Percentiles rank a stretch among this genome's conserved stretches.
Evolutionary conservation across 2,329 filamentous ascomycete species (phyloP).

Genomic region (Metarhizium sp.): DNA sequence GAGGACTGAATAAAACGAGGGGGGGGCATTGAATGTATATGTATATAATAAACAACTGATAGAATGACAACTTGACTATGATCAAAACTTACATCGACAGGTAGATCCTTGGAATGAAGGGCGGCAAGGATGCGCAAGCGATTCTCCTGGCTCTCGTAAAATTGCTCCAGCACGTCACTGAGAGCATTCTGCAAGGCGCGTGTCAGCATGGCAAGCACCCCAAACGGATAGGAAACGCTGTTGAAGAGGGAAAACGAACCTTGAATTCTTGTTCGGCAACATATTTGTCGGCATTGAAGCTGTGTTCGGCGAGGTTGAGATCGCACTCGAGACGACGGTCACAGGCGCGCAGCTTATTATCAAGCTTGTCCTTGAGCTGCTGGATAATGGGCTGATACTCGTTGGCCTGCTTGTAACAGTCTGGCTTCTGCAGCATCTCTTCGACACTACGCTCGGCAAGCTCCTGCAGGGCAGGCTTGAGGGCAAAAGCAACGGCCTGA

Average conservation of each 20-base stretch:
- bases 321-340: conserved; percentile 24
- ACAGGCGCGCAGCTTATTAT: conserved; percentile 20
- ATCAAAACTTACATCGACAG: conserved; percentile 36
- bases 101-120: conserved; percentile 33
- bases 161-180: conserved; percentile 29
- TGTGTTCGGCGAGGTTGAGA: conserved; percentile 28
- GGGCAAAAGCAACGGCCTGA: conserved; percentile 49
- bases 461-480: conserved; percentile 58
- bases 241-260: conserved; percentile 22
- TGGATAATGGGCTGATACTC: conserved; percentile 43
- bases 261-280: conserved; percentile 25
- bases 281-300: conserved; percentile 22
- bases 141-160: conserved; percentile 35
- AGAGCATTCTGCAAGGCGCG: conserved; percentile 23
- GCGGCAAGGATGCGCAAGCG: conserved; percentile 35
- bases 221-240: neutral
- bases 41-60: conserved; percentile 1
- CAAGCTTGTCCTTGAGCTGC: conserved; percentile 32
- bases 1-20: neutral
- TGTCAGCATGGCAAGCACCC: neutral
- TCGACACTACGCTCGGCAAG: conserved; percentile 52
- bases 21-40: neutral
- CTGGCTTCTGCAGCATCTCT: conserved; percentile 43
- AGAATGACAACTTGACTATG: neutral
- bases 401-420: conserved; percentile 40